Percentiles rank a stretch among this genome's conserved stretches.
Conservation (phyloP, 2,329 filamentous ascomycete species). For the Cercospora sp. region DNA sequence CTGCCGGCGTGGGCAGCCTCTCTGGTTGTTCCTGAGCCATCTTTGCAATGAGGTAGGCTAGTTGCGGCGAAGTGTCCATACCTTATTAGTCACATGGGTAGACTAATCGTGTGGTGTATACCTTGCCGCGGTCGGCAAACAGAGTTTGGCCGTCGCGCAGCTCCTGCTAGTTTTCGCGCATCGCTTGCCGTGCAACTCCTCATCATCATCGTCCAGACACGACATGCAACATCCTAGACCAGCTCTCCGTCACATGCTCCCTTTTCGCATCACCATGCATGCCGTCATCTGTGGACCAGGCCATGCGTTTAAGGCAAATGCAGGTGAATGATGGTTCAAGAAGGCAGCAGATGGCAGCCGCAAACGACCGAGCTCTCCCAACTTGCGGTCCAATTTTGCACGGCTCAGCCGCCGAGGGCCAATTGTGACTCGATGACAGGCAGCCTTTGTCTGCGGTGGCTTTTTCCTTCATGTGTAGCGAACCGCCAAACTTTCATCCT, state of each 20-base stretch:
- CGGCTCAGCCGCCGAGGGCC: background rate
- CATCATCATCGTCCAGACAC: background rate
- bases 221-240: background rate
- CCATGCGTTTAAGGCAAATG: background rate
- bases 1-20: slow-evolving; percentile 61
- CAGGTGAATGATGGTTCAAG: background rate
- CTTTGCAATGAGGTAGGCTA: slow-evolving; percentile 30
- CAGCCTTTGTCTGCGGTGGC: slow-evolving; percentile 1
- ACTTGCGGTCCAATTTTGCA: background rate
- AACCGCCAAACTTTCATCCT: slow-evolving; percentile 6
- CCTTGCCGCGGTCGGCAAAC: background rate
- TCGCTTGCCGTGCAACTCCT: background rate
- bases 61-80: slow-evolving; percentile 38
- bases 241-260: background rate
- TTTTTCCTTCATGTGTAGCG: background rate
- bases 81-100: background rate
- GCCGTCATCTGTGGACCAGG: background rate
- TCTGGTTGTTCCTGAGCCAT: slow-evolving; percentile 38
- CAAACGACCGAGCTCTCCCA: background rate
- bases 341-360: background rate
- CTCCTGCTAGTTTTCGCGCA: background rate
- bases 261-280: background rate
- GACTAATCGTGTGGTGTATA: background rate
- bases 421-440: background rate
- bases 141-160: background rate